These are phyloP conservation scores for Aspergillus brasiliensis DNA, from an alignment of 2,329 filamentous ascomycete species.

Conservation along the genomic window DNA sequence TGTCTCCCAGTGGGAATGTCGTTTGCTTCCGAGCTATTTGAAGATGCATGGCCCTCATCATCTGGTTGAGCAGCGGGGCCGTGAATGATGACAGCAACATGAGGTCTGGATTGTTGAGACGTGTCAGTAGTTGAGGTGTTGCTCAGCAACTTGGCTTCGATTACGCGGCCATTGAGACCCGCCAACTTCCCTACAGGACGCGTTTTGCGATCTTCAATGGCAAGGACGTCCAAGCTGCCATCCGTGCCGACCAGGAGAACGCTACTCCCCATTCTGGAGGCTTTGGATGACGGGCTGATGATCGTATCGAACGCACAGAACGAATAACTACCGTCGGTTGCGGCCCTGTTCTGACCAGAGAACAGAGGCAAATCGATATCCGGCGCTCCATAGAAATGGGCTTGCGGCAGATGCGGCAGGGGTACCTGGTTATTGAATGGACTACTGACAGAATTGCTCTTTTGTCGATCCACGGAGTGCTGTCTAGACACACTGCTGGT, in stretches of 20 bases:
- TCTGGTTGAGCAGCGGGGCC: slow-evolving; percentile 65
- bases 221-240: slow-evolving; percentile 74
- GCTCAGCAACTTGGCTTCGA: slow-evolving; percentile 79
- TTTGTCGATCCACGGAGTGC: slow-evolving; percentile 40
- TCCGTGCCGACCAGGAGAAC: slow-evolving; percentile 79
- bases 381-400: slow-evolving; percentile 75
- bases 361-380: slow-evolving; percentile 64
- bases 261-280: slow-evolving; percentile 51
- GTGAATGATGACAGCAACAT: slow-evolving; percentile 79
- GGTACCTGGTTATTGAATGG: slow-evolving; percentile 49
- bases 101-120: slow-evolving; percentile 61
- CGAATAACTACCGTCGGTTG: slow-evolving; percentile 62
- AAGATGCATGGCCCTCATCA: slow-evolving; percentile 36
- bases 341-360: slow-evolving; percentile 26
- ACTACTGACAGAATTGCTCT: slow-evolving; percentile 41
- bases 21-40: slow-evolving; percentile 37
- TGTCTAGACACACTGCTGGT: slow-evolving; percentile 41
- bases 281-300: slow-evolving; percentile 48
- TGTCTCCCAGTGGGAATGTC: slow-evolving; percentile 32
- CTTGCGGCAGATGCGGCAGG: slow-evolving; percentile 72
- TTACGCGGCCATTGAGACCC: slow-evolving; percentile 76
- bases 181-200: slow-evolving; percentile 71
- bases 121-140: slow-evolving; percentile 62
- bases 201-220: slow-evolving; percentile 70
- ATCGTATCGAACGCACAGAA: slow-evolving; percentile 81